Evolutionary conservation across 768 basidiomycete genomes (phyloP).

Genomic region (Mycena filopes): DNA sequence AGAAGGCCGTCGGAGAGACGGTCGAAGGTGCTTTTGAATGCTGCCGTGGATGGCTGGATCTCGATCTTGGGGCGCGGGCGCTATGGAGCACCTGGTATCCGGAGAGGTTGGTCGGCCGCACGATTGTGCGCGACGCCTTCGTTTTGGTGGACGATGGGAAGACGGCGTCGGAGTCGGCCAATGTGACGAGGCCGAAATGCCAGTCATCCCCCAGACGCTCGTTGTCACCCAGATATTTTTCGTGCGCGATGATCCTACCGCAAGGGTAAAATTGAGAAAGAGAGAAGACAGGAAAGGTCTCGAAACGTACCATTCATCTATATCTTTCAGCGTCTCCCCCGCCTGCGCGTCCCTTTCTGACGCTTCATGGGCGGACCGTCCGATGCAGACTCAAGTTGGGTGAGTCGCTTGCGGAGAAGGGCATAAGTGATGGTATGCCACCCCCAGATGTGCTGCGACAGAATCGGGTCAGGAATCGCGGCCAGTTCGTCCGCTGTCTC

Average conservation of each 20-base stretch:
- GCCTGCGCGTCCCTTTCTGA: conserved; percentile 1
- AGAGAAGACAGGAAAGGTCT: neutral
- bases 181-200: conserved; percentile 6
- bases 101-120: neutral
- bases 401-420: neutral
- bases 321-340: neutral
- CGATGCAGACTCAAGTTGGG: neutral
- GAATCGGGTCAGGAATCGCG: neutral
- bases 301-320: conserved; percentile 15
- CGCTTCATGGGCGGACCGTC: neutral
- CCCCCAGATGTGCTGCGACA: conserved; percentile 3
- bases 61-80: neutral
- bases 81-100: conserved; percentile 7
- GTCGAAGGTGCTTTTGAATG: too few relatives aligned
- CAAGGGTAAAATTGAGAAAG: neutral
- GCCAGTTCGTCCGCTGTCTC: neutral
- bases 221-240: conserved; percentile 6
- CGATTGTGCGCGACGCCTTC: neutral
- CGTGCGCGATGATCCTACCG: conserved; percentile 3
- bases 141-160: conserved; percentile 3
- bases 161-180: conserved; percentile 2
- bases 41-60: neutral
- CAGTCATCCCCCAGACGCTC: conserved; percentile 9
- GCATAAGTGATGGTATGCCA: neutral
- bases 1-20: too few relatives aligned